These are phyloP conservation scores for Fusarium kyushuense DNA, from an alignment of 2,329 filamentous ascomycete genomes.

Conservation along the genomic window DNA sequence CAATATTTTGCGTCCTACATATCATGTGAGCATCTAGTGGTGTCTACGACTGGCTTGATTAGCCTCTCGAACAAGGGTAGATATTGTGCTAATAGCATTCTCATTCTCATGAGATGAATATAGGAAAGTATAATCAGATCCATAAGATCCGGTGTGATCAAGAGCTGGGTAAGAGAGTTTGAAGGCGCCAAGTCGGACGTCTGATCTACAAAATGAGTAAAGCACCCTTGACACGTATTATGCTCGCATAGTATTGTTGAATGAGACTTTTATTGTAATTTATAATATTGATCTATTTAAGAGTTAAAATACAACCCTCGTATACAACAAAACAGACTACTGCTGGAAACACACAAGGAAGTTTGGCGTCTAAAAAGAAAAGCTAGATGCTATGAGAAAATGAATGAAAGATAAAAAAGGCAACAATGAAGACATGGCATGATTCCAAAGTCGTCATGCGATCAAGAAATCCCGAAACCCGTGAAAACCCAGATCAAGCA, in stretches of 20 bases:
- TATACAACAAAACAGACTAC: no score
- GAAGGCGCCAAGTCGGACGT: no score
- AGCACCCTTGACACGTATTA: no score
- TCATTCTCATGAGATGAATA: background rate
- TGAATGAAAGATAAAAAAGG: no score
- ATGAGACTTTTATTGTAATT: background rate
- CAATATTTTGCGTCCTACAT: background rate
- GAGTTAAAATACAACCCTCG: background rate
- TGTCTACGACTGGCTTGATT: background rate
- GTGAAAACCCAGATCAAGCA: rapidly evolving
- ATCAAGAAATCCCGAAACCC: background rate
- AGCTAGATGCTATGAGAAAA: background rate
- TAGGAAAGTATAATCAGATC: rapidly evolving
- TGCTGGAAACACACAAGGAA: rapidly evolving
- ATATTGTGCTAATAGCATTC: background rate
- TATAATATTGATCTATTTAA: background rate
- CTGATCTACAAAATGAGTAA: no score
- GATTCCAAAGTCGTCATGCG: no score
- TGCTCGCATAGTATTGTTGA: background rate
- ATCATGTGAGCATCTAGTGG: background rate
- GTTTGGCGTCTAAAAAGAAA: background rate
- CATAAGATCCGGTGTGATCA: background rate
- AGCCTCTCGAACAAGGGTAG: background rate
- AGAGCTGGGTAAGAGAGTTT: no score
- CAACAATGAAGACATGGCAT: rapidly evolving